Evolutionary conservation across 2,329 filamentous ascomycete genomes (phyloP).

Genomic region (Aspergillus pseudonomiae): DNA sequence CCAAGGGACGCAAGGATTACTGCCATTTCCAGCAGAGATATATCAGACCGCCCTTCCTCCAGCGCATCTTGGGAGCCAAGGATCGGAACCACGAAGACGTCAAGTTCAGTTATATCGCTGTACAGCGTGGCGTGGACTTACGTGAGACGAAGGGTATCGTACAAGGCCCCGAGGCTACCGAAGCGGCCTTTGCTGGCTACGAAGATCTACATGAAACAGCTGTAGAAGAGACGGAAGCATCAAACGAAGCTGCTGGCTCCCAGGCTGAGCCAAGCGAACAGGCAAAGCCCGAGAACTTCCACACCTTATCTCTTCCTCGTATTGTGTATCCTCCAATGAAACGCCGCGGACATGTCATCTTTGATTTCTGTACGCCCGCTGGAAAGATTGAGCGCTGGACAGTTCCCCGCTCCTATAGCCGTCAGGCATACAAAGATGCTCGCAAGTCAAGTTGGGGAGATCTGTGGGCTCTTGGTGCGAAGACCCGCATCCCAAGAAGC

Average conservation of each 20-base stretch:
- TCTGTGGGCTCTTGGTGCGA: slow-evolving; percentile 91
- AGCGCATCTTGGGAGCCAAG: slow-evolving; percentile 68
- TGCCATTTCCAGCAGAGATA: slow-evolving; percentile 92
- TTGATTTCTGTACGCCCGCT: slow-evolving; percentile 87
- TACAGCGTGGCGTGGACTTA: slow-evolving; percentile 73
- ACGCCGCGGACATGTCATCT: slow-evolving; percentile 79
- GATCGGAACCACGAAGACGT: slow-evolving; percentile 86
- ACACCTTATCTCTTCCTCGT: slow-evolving; percentile 75
- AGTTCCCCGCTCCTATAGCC: slow-evolving; percentile 78
- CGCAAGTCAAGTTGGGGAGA: slow-evolving; percentile 91
- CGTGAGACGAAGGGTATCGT: slow-evolving; percentile 46
- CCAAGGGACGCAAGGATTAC: slow-evolving; percentile 78
- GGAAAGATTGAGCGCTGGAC: slow-evolving; percentile 92
- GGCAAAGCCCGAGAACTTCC: slow-evolving; percentile 25
- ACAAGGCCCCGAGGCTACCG: slow-evolving; percentile 62
- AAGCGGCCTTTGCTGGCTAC: slow-evolving; percentile 73
- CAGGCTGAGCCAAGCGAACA: slow-evolving; percentile 8
- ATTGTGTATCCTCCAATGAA: slow-evolving; percentile 81
- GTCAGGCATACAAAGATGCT: slow-evolving; percentile 85
- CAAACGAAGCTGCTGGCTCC: slow-evolving; percentile 12
- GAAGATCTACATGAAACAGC: slow-evolving; percentile 51
- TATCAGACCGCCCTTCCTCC: slow-evolving; percentile 79
- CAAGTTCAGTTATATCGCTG: slow-evolving; percentile 83
- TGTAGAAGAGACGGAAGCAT: slow-evolving; percentile 17
- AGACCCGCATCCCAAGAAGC: slow-evolving; percentile 70